Conservation (phyloP, 1,284 basidiomycete genomes). For the Cystobasidiaceae sp. region DNA sequence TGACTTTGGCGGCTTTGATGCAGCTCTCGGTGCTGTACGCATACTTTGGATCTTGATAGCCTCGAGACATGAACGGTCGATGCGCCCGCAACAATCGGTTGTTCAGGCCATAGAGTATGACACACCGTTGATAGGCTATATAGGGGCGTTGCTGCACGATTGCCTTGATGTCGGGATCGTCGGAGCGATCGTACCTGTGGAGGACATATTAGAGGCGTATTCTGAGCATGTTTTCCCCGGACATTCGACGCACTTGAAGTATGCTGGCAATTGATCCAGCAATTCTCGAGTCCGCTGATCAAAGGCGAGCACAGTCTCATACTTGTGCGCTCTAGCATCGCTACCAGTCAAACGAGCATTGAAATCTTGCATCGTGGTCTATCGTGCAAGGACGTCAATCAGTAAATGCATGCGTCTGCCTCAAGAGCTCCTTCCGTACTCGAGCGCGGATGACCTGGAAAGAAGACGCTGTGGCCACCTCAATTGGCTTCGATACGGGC, state of each 20-base stretch:
- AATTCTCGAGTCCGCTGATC: slow-evolving; percentile 29
- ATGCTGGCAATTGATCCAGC: slow-evolving; percentile 22
- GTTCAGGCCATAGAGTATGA: slow-evolving; percentile 27
- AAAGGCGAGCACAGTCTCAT: slow-evolving; percentile 31
- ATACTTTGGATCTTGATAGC: slow-evolving; percentile 29
- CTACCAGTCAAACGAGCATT: slow-evolving; percentile 27
- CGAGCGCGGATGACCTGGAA: slow-evolving; percentile 29
- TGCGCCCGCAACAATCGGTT: slow-evolving; percentile 31
- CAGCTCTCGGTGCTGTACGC: slow-evolving; percentile 30
- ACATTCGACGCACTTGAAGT: slow-evolving; percentile 19
- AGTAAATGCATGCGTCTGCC: neutral
- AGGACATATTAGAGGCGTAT: neutral
- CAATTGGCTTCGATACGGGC: slow-evolving; percentile 21
- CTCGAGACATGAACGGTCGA: slow-evolving; percentile 27
- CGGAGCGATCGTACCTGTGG: slow-evolving; percentile 27
- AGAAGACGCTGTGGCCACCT: slow-evolving; percentile 19
- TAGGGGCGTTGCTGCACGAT: slow-evolving; percentile 21
- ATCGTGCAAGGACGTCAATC: neutral
- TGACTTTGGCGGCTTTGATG: slow-evolving; percentile 30
- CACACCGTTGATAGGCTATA: slow-evolving; percentile 29
- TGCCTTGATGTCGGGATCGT: slow-evolving; percentile 25
- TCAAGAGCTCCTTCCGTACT: neutral
- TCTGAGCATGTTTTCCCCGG: neutral
- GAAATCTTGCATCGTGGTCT: slow-evolving; percentile 25
- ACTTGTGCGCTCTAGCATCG: slow-evolving; percentile 25